Evolutionary conservation across 805 yeast genomes (phyloP).

Genomic region (Blastobotrys mokoenaii): DNA sequence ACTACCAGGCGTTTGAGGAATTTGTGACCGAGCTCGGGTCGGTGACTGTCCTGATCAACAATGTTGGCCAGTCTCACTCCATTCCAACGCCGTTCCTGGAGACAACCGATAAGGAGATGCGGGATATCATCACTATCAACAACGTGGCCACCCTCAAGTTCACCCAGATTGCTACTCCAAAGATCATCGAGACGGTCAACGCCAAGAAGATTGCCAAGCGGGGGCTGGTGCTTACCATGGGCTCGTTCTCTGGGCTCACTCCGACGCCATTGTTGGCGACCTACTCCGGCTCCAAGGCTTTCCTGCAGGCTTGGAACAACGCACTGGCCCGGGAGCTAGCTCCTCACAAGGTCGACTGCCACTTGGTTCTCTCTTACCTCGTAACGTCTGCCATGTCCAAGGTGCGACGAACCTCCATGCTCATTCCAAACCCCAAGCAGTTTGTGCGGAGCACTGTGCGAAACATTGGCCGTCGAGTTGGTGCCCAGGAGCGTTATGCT

Average conservation of each 20-base stretch:
- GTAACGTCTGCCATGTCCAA: conserved; percentile 96
- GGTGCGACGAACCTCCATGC: conserved; percentile 61
- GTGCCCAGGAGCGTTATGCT: conserved; percentile 85
- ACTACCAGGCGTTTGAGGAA: conserved; percentile 45
- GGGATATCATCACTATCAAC: conserved; percentile 76
- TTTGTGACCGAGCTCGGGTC: conserved; percentile 39
- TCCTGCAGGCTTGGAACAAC: conserved; percentile 85
- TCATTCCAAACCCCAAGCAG: conserved; percentile 72
- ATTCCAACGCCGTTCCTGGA: conserved; percentile 91
- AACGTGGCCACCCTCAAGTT: conserved; percentile 74
- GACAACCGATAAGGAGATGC: conserved; percentile 65
- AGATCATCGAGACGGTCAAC: conserved; percentile 47
- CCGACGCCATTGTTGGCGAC: conserved; percentile 91
- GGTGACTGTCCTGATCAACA: conserved; percentile 74
- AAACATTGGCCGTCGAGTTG: conserved; percentile 73
- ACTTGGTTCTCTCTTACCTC: conserved; percentile 74
- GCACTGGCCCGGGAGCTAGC: conserved; percentile 82
- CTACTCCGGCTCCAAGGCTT: conserved; percentile 93
- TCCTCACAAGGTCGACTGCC: conserved; percentile 68
- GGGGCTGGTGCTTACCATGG: conserved; percentile 87
- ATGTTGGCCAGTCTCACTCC: conserved; percentile 91
- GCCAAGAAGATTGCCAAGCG: conserved; percentile 25
- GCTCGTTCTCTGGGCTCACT: conserved; percentile 89
- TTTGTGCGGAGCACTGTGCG: conserved; percentile 70
- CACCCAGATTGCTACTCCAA: conserved; percentile 72